phyloP scores from a whole-genome alignment of 1,139 yeast species.

The Sugiyamaella xylanicola region DNA sequence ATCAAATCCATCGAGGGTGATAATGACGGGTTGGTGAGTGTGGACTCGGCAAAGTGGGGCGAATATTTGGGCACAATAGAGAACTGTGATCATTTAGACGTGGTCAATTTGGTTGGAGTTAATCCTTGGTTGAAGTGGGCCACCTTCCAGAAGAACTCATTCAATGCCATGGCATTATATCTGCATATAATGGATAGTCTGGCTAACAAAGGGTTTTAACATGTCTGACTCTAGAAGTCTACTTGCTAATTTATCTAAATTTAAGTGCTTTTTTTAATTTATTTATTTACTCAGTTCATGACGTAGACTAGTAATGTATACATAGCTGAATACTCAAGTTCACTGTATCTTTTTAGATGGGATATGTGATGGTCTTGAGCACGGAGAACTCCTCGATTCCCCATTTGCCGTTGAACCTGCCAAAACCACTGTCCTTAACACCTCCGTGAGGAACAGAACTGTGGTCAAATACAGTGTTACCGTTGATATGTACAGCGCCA shows the following conservation, averaged over 20 bases:
- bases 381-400: constrained; percentile 41
- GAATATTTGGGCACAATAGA: constrained; percentile 74
- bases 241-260: too few species aligned
- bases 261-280: too few species aligned
- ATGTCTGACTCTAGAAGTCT: too few species aligned
- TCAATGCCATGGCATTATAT: constrained; percentile 75
- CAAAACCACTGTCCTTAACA: constrained; percentile 53
- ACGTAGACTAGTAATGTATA: too few species aligned
- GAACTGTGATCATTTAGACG: constrained; percentile 80
- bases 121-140: constrained; percentile 28
- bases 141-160: constrained; percentile 43
- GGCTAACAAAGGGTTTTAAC: constrained; percentile 64
- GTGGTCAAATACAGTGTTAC: constrained; percentile 52
- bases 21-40: constrained; percentile 87
- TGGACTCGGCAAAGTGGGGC: constrained; percentile 82
- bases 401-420: constrained; percentile 56
- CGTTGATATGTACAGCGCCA: constrained; percentile 58
- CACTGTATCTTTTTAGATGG: too few species aligned
- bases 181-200: constrained; percentile 71
- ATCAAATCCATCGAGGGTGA: constrained; percentile 54
- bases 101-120: constrained; percentile 54
- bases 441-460: constrained; percentile 61
- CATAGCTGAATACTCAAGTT: too few species aligned
- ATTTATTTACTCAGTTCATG: too few species aligned
- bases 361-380: constrained; percentile 13